Evolutionary conservation across 1,284 basidiomycete genomes (phyloP).

Genomic region (Apiotrichum brassicae): DNA sequence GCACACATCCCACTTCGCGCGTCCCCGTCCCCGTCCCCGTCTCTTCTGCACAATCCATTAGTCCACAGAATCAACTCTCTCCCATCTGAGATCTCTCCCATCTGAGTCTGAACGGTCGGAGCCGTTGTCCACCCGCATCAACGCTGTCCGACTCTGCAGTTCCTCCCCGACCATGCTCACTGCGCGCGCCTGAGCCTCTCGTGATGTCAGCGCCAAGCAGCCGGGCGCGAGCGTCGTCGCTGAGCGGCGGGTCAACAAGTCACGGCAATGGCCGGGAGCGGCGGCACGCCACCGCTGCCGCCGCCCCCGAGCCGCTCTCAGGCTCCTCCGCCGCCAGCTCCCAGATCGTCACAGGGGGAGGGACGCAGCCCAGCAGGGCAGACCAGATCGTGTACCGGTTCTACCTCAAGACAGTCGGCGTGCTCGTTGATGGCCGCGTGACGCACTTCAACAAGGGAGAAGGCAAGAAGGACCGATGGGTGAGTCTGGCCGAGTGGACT

Average conservation of each 20-base stretch:
- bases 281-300: not conserved
- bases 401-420: conserved; percentile 44
- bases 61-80: too few species aligned
- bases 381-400: conserved; percentile 45
- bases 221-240: not conserved
- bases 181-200: not conserved
- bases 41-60: too few species aligned
- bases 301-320: conserved; percentile 4
- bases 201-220: conserved; percentile 1
- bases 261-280: too few species aligned
- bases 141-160: not conserved
- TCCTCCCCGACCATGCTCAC: not conserved
- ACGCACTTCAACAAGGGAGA: conserved; percentile 36
- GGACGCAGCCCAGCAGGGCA: conserved; percentile 14
- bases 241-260: not conserved
- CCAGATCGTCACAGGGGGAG: conserved; percentile 10
- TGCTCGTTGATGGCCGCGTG: conserved; percentile 41
- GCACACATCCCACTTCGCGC: too few species aligned
- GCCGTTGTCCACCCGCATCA: not conserved
- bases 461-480: conserved; percentile 45
- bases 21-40: too few species aligned
- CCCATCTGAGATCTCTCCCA: too few species aligned
- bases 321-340: conserved; percentile 22
- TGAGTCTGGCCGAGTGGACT: conserved; percentile 13
- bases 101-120: not conserved